Conservation (phyloP, 2,329 filamentous ascomycete genomes). For the Aphanoascus verrucosus region DNA sequence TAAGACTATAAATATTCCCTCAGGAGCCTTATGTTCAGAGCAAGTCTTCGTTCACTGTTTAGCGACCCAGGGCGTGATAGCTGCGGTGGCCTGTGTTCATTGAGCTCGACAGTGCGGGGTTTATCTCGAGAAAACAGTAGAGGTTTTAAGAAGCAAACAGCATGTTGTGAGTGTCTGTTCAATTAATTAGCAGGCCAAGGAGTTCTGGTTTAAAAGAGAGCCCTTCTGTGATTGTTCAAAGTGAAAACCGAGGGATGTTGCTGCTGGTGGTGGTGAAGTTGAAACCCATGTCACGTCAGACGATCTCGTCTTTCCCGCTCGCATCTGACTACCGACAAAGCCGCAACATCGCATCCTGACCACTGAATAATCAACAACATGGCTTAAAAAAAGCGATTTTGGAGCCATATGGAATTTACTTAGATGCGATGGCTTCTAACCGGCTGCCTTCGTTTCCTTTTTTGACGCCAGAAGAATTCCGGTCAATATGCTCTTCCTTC, state of each 20-base stretch:
- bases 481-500: slow-evolving; percentile 6
- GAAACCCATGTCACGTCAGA: background rate
- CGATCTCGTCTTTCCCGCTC: background rate
- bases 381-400: too few relatives aligned
- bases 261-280: background rate
- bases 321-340: background rate
- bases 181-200: too few relatives aligned
- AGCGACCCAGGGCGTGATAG: too few relatives aligned
- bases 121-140: too few relatives aligned
- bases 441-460: slow-evolving; percentile 10
- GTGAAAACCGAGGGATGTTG: background rate
- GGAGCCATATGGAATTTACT: background rate
- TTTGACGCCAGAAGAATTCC: slow-evolving; percentile 9
- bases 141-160: too few relatives aligned
- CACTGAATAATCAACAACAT: background rate
- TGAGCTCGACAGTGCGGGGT: background rate
- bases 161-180: too few relatives aligned
- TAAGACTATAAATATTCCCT: background rate
- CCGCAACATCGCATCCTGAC: background rate
- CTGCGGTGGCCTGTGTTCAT: background rate
- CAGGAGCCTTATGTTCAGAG: background rate
- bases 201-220: background rate
- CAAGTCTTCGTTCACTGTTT: background rate
- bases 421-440: background rate
- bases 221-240: background rate